These are phyloP conservation scores for Fusarium circinatum DNA, from an alignment of 2,329 filamentous ascomycete genomes.

Conservation along the genomic window DNA sequence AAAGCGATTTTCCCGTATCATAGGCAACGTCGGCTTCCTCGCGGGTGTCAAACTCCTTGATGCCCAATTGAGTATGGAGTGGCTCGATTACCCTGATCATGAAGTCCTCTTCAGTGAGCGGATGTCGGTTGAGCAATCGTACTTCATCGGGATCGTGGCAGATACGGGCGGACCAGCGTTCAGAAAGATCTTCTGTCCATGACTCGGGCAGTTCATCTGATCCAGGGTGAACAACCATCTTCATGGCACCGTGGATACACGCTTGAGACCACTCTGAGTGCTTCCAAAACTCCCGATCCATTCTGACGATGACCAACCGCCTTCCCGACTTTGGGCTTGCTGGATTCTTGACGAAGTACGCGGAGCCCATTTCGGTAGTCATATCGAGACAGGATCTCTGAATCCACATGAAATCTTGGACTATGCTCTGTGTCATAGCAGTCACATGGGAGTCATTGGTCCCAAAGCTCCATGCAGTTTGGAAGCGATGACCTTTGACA, in stretches of 20 bases:
- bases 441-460: not conserved
- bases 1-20: not conserved
- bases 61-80: accelerated
- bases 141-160: not conserved
- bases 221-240: not conserved
- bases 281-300: not conserved
- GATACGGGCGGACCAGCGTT: not conserved
- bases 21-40: not conserved
- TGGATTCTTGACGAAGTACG: not conserved
- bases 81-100: not conserved
- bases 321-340: no score
- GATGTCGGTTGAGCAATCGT: not conserved
- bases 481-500: not conserved
- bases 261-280: not conserved
- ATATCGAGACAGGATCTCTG: not conserved
- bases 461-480: not conserved
- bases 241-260: not conserved
- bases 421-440: not conserved
- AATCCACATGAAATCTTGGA: not conserved
- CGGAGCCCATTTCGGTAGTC: not conserved
- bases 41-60: not conserved
- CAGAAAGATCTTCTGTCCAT: not conserved
- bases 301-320: not conserved
- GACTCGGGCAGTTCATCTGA: not conserved
- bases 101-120: not conserved